Evolutionary conservation across 768 basidiomycete genomes (phyloP), one percentile per base, ranked within the genome.

Genomic region (Zangia roseola): DNA sequence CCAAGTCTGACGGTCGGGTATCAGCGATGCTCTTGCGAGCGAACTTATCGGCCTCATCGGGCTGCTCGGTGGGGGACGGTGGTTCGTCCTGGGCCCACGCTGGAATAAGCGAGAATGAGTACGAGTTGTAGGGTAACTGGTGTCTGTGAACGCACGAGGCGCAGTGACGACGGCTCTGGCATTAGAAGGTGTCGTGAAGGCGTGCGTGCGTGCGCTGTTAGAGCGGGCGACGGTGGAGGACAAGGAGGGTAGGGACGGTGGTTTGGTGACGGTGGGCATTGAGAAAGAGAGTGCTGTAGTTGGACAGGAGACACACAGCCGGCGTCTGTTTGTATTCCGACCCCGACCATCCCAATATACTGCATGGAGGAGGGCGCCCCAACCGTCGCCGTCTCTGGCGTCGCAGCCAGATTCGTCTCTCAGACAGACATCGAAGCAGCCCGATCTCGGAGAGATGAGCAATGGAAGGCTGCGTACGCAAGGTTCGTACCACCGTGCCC

Each of bases 401-500:
- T 92, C 38, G 88, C 89, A 64, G 88, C 89, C 36, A 84, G 91
- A 46, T 93, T 93, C 69, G 81, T 93, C 54, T 83, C 90, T 36
- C 82, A 89, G 67, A 76, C 77, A 14, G 91, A 93, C 45, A 69
- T 93, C 38, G 91, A 92, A 33, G 71, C 76, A 19, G 88, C 88
- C 31, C 86, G 81, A 46, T 73, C 79, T 7, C 74, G 82, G 25
- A 74, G 83, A 53, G 91, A 93, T 6, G 89, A 89, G 59, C 88
- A 91, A 58, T 93, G 91, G 91, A 89, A 85, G 60, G 91, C 90
- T 13, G 91, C 91, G 23, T 93, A 92, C 68, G 91, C 90, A 36
- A 79, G 88, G 88, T 83, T 51, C 51, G 58, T 21, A 0, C 13
- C 20, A 10, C 16, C n/a, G n/a, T n/a, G n/a, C n/a, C n/a, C 41